Evolutionary conservation across 768 basidiomycete genomes (phyloP), one percentile per base, ranked within the genome.

Genomic region (Trametes meyenii): DNA sequence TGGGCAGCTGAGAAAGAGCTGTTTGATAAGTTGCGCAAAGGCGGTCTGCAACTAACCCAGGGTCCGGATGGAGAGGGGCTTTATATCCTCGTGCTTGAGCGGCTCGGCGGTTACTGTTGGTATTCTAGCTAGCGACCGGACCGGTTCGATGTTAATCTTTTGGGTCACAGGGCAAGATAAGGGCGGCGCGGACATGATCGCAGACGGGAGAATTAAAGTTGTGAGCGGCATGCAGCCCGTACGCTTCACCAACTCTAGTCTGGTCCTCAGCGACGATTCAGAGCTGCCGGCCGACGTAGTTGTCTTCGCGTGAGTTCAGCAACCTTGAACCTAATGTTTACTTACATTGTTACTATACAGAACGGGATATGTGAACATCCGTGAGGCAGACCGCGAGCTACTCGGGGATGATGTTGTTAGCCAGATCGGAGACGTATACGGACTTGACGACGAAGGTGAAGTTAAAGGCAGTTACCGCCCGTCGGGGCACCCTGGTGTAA

Each of bases 391-490:
- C 63, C 71, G 67, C 33, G 55, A 60, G 14, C 56, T 75, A 2
- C 77, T 81, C 38, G 78, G 80, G 6, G 71, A 74, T 35, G 73
- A 75, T 16, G 65, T 72, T 7, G 72, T 77, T 8, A 70, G 70
- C 17, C 58, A 66, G 14, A 75, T 75, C 10, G 63, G 66, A 56
- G 19, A 52, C 1, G 65, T 78, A 1, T 78, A 76, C 75, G 78
- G 78, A 0, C 36, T 79, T 11, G 77, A 82, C 58, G 70, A 72
- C n/a, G 79, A 80, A 60, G 78, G 77, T 0, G 80, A 81, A 56
- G 35, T 76, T 2, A 64, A 62, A 39, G 76, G 75, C 4, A 66
- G 71, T 51, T 80, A 76, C 58, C 70, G 75, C 11, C 78, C 77
- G 5, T 73, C 76, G 2, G 80, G 80, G 1, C 76, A 79, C 64